A percentile compares a stretch with the other conserved stretches of the same genome.
phyloP scores from a whole-genome alignment of 176 grass and related monocot genomes.

The Thalia dealbata region DNA sequence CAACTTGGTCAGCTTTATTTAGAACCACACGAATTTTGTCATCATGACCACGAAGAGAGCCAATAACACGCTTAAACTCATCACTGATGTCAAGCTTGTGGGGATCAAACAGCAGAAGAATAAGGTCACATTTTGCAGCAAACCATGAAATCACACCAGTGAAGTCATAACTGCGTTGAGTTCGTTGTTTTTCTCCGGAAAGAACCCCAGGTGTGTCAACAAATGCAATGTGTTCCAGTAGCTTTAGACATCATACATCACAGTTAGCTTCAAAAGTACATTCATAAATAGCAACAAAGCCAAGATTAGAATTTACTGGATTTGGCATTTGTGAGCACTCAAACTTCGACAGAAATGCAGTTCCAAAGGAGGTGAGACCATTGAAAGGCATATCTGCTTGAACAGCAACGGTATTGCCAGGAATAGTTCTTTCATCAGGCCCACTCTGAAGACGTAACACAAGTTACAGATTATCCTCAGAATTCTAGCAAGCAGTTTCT shows the following conservation, averaged over 20 bases:
- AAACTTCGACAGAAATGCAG: conserved; percentile 95
- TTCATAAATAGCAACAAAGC: not conserved
- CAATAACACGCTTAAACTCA: conserved; percentile 21
- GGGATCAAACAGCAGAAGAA: conserved; percentile 20
- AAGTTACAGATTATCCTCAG: not conserved
- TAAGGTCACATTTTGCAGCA: conserved; percentile 18
- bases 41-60: conserved; percentile 15
- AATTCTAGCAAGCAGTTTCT: not conserved
- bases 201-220: conserved; percentile 87
- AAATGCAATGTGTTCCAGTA: conserved; percentile 89
- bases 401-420: conserved; percentile 92
- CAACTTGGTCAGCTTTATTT: conserved; percentile 63
- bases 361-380: conserved; percentile 90
- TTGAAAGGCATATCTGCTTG: conserved; percentile 97
- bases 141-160: conserved; percentile 21
- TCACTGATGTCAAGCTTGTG: conserved; percentile 20
- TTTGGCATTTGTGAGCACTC: conserved; percentile 99
- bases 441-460: conserved; percentile 48
- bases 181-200: conserved; percentile 22
- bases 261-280: not conserved
- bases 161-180: conserved; percentile 20
- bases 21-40: conserved; percentile 22
- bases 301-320: conserved; percentile 45
- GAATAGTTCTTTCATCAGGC: conserved; percentile 85
- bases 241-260: conserved; percentile 32